Base-by-base conservation (phyloP, 345 rosid species). In the Acer negundo region DNA sequence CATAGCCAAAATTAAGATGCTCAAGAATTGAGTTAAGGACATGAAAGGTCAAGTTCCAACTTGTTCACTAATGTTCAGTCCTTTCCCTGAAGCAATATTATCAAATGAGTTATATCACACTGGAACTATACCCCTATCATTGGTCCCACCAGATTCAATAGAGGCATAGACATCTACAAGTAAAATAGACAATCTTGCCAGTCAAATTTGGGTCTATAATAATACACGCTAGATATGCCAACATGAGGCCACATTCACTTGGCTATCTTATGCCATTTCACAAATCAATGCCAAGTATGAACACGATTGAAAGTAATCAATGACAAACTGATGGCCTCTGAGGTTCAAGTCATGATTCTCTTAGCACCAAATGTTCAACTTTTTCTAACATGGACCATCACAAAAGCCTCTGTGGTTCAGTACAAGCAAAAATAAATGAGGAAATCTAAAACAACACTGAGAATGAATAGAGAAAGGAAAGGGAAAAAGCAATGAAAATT, bases 331-430 rank as follows among this genome's bases (percentile, higher is more conserved):
- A 62, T 46, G 44, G n/a, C 67, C 6, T 4, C 42, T 24, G 24
- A 66, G 22, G 46, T 38, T 12, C 44, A n/a, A 24, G 28, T 17
- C 13, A n/a, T 62, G 15, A 62, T 24, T 26, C 61, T 55, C 22
- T 19, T 71, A 35, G 59, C 19, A 13, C n/a, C 59, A 10, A 6
- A 55, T 11, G 49, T 7, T 10, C 28, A 44, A 56, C 3, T n/a
- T 31, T 31, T 71, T 56, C 59, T 24, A 74, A 24, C 42, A 42
- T 24, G 22, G 62, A 62, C 59, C 58, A 63, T 74, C 24, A 62
- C 17, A 46, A 74, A 19, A 22, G 7, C 77, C 69, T 15, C 67
- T 7, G 42, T 2, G 3, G 10, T 62, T 16, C 28, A 17, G 26
- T 10, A 62, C 11, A 63, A 10, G 61, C 13, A 46, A 23, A 42